Conservation (phyloP, 2,329 filamentous ascomycete genomes). For the Sporothrix curviconia region DNA sequence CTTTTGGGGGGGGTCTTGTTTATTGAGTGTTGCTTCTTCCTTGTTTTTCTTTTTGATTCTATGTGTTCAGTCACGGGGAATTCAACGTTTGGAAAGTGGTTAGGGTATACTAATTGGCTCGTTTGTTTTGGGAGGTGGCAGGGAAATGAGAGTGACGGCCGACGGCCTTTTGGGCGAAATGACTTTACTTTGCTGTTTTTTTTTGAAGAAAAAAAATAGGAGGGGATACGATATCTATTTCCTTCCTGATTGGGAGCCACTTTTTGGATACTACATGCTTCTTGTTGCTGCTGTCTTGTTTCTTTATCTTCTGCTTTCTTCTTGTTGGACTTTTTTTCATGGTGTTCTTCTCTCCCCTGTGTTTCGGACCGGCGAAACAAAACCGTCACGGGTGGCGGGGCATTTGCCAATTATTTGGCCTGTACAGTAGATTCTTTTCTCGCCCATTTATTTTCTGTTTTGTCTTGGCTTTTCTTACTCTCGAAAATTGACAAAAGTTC, state of each 20-base stretch:
- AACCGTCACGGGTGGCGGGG: not conserved
- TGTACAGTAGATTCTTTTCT: not conserved
- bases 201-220: not conserved
- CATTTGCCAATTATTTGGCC: not conserved
- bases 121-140: constrained; percentile 1
- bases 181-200: not conserved
- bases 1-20: not conserved
- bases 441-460: too few species aligned
- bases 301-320: not conserved
- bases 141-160: not conserved
- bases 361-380: not conserved
- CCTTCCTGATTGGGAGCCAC: too few species aligned
- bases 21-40: not conserved
- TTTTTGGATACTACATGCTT: too few species aligned
- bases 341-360: not conserved
- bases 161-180: constrained; percentile 1
- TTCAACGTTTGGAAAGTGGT: not conserved
- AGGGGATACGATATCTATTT: too few species aligned
- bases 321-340: not conserved
- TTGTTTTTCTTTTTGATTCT: not conserved
- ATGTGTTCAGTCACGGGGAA: not conserved
- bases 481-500: too few species aligned
- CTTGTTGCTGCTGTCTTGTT: not conserved
- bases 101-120: constrained; percentile 5
- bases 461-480: too few species aligned